Evolutionary conservation across 257 asterid species (phyloP), one percentile per base, ranked within the genome.

Genomic region (Solanum lycopersicoides): DNA sequence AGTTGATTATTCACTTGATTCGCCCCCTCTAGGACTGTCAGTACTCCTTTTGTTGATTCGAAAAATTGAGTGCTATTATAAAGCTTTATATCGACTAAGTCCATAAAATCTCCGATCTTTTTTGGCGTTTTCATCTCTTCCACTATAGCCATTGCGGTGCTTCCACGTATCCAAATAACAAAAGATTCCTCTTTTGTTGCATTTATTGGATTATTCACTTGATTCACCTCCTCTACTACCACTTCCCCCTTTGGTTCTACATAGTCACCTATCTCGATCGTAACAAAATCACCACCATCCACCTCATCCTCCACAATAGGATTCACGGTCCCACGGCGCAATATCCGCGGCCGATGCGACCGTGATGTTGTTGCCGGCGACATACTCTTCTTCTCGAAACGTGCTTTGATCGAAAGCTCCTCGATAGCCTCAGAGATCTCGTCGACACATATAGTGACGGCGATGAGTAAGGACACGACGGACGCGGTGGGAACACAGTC

Each of bases 381-480:
- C 3, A 3, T 0, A 34, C 5, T 8, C 63, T n/a, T 23, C 1
- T 73, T 39, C 50, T 86, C 87, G 85, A 88, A 90, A 41, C 56
- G 72, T 5, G 91, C 89, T 65, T 73, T 39, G 12, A 59, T 20
- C 4, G 92, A 88, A 71, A 92, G 94, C 75, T 90, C 91, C 9
- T 76, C 65, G 2, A 88, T 86, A 9, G 88, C 88, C 20, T 88
- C 86, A 6, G 79, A 79, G 9, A 92, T 88, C 44, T 92, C 71
- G 2, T 28, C 73, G 4, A 89, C 87, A 88, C 89, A 87, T 2
- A 47, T 80, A 60, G 85, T 88, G 14, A 90, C 42, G 13, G 88
- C 90, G 12, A 76, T 63, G 25, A 92, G 90, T 34, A 88, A 10
- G 0, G 94, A 88, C 74, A 88, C 91, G 23, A 88, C 86, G 1